Percentiles rank a stretch among this genome's conserved stretches.
phyloP scores from a whole-genome alignment of 108 stramenopile species.

The Epithemia pelagica region DNA sequence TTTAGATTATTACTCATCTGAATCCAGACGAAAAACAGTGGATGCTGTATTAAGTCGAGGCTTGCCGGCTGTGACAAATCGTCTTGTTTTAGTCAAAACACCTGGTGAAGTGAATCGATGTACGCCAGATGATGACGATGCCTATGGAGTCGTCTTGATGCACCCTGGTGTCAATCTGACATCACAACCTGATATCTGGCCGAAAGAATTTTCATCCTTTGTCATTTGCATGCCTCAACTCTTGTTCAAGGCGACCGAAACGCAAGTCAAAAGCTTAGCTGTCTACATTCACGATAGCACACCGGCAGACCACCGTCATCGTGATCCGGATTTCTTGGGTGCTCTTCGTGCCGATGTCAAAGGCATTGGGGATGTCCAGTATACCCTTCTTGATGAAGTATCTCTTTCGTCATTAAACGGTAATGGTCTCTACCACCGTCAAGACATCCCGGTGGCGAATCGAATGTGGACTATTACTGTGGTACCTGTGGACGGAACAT shows the following conservation, averaged over 20 bases:
- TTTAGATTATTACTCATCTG: slow-evolving; percentile 20
- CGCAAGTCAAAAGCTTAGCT: slow-evolving; percentile 2
- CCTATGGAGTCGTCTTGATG: slow-evolving; percentile 16
- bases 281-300: slow-evolving; percentile 17
- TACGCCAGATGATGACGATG: neutral
- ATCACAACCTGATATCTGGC: slow-evolving; percentile 9
- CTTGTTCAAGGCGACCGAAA: slow-evolving; percentile 5
- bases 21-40: slow-evolving; percentile 3
- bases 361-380: neutral
- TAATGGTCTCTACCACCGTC: neutral
- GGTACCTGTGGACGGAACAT: slow-evolving; percentile 13
- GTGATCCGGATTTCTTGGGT: slow-evolving; percentile 1
- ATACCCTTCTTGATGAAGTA: neutral
- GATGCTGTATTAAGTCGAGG: neutral
- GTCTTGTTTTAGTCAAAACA: slow-evolving; percentile 12
- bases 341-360: neutral
- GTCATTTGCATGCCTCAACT: slow-evolving; percentile 25
- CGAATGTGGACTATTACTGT: slow-evolving; percentile 34
- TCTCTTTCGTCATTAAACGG: neutral
- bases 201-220: slow-evolving; percentile 19
- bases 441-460: slow-evolving; percentile 19
- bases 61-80: slow-evolving; percentile 14
- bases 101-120: neutral
- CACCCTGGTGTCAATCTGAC: slow-evolving; percentile 20
- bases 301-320: neutral